Evolutionary conservation across 2,329 filamentous ascomycete species (phyloP), one percentile per base, ranked within the genome.

Genomic region (Ophiocordyceps camponoti-rufipedis): DNA sequence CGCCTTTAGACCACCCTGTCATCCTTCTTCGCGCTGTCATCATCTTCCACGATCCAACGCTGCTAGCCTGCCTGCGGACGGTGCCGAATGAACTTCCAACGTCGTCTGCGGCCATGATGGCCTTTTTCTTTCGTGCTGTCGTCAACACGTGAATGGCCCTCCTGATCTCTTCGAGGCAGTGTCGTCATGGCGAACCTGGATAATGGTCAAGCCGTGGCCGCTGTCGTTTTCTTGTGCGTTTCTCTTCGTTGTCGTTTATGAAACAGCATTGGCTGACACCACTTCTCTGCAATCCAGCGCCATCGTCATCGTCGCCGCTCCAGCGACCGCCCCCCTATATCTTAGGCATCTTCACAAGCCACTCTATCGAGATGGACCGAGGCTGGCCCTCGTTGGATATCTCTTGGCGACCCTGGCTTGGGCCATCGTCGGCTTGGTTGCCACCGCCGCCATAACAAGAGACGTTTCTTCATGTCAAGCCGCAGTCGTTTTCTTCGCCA

Each of bases 341-440:
- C 62, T 66, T 49, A 69, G 62, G 54, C 66, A 67, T 51, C 63
- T 71, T 63, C 63, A 66, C 55, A 64, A 64, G 48, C 59, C 67
- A 39, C 58, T 74, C 48, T 65, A 72, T 55, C 66, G 69, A 59
- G 71, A 76, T 62, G 70, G 71, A 62, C 67, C 69, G 72, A 76
- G 74, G 73, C 74, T 78, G 72, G 72, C 68, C 72, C 73, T 78
- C 71, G 61, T 69, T 54, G 58, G 63, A 51, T 76, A 75, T 56
- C 65, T 76, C 54, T 49, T 66, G 28, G 63, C 66, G 47, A 63
- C 70, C 29, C 65, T 66, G 51, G 61, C 73, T 43, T 78, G 74
- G 74, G 71, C 72, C 42, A 58, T 70, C 39, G 56, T 65, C 49
- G 67, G 66, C 47, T 77, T 78, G 49, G 58, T 70, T 46, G 59